Evolutionary conservation across 371 early-diverging fungal genomes (phyloP), one percentile per base, ranked within the genome.

Genomic region (Lichtheimia corymbifera): DNA sequence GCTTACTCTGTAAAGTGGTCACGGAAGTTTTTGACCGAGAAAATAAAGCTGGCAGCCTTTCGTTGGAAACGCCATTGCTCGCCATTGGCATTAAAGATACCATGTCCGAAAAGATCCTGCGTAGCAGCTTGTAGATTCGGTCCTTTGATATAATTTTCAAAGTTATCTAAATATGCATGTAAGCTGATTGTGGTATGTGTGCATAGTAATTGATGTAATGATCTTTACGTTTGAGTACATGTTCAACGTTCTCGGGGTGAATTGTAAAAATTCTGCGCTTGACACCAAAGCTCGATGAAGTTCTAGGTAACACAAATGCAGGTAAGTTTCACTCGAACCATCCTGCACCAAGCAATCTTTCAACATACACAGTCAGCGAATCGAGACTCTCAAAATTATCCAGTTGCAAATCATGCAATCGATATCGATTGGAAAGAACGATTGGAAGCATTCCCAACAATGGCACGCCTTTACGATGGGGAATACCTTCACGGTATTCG

Each of bases 1-100:
- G 28, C 69, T 25, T 70, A 25, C 72, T 71, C 54, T 62, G 78
- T 72, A 53, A 88, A 80, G 30, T 77, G 73, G 12, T 85, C 79
- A 15, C 85, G 76, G 54, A 87, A 88, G 63, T 87, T 88, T 66
- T 77, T 83, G 42, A 81, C 85, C 17, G 74, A 82, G 63, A 90
- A 91, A 22, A 90, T 82, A 50, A 79, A 74, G 40, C 82, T 71
- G 7, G 85, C 83, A 0, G 81, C 77, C 67, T 88, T 89, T 22
- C 88, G 70, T 56, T 87, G 86, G 53, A 68, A 68, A 52, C 68
- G 73, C 89, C 89, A 89, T 4, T 71, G 28, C 13, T 77, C 71
- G 15, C 89, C 88, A 65, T 88, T 85, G 22, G 73, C 71, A 69
- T 80, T 78, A 68, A 90, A 89, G 64, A 90, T 89, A 22, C 88